phyloP scores from a whole-genome alignment of 352 stramenopile species.

The Phytophthora sp. region DNA sequence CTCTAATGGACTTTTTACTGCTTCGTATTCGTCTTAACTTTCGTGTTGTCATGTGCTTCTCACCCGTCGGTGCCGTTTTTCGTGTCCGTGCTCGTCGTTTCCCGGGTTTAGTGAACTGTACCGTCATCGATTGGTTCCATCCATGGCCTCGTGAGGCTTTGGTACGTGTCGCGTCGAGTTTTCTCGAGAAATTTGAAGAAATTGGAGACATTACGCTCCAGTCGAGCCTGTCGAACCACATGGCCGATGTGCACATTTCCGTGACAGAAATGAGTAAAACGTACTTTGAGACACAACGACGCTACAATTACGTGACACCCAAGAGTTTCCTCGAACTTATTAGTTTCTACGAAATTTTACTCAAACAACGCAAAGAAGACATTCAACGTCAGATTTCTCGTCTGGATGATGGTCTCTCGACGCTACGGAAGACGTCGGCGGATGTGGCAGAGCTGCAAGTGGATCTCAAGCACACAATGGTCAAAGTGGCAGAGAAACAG shows the following conservation, averaged over 20 bases:
- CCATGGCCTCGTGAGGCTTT: slow-evolving; percentile 97
- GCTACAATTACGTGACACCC: slow-evolving; percentile 99
- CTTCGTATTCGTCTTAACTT: slow-evolving; percentile 95
- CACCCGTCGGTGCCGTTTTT: slow-evolving; percentile 96
- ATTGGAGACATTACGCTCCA: slow-evolving; percentile 84
- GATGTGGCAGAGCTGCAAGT: slow-evolving; percentile 97
- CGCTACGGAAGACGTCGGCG: slow-evolving; percentile 94
- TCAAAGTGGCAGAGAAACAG: slow-evolving; percentile 97
- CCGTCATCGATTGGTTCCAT: slow-evolving; percentile 98
- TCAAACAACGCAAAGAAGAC: slow-evolving; percentile 95
- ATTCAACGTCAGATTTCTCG: slow-evolving; percentile 96
- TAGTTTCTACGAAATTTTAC: slow-evolving; percentile 97
- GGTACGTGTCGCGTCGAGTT: slow-evolving; percentile 95
- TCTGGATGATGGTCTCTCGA: slow-evolving; percentile 96
- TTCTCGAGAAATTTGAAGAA: slow-evolving; percentile 96
- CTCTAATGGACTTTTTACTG: slow-evolving; percentile 96
- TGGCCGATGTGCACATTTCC: slow-evolving; percentile 97
- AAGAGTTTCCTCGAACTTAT: slow-evolving; percentile 99
- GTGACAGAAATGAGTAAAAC: slow-evolving; percentile 95
- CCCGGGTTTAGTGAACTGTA: slow-evolving; percentile 97
- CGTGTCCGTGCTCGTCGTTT: slow-evolving; percentile 96
- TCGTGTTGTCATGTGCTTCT: slow-evolving; percentile 98
- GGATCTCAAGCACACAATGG: slow-evolving; percentile 95
- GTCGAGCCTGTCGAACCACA: slow-evolving; percentile 94
- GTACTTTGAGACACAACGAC: slow-evolving; percentile 95